A percentile compares a stretch with the other conserved stretches of the same genome.
Conservation (phyloP, 441 rosid species). For the Isatis lusitanica region DNA sequence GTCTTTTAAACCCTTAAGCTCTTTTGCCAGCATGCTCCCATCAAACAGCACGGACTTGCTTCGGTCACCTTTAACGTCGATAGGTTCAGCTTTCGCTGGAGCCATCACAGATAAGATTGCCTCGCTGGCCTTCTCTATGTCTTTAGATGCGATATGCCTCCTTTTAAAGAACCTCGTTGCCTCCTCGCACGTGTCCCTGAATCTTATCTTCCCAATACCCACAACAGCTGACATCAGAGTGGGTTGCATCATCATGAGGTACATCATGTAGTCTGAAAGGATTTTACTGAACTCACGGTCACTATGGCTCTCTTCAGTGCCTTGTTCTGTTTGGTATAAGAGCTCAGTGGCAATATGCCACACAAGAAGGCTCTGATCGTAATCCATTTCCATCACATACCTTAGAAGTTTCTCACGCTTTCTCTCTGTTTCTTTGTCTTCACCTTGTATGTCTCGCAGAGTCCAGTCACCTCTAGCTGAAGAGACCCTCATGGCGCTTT, state of each 20-base stretch:
- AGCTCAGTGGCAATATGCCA: constrained; percentile 76
- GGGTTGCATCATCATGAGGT: constrained; percentile 55
- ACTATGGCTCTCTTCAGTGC: not conserved
- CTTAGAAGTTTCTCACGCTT: constrained; percentile 30
- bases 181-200: constrained; percentile 59
- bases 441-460: constrained; percentile 36
- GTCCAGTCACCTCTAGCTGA: constrained; percentile 59
- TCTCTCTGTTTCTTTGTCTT: not conserved
- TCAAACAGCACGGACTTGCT: constrained; percentile 67
- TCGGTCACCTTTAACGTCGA: constrained; percentile 51
- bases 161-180: constrained; percentile 44
- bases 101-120: constrained; percentile 33
- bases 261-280: constrained; percentile 62
- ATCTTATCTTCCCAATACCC: constrained; percentile 57
- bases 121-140: constrained; percentile 17
- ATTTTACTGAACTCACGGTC: constrained; percentile 42
- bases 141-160: not conserved
- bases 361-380: constrained; percentile 60
- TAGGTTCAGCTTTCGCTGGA: constrained; percentile 43
- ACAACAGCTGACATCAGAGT: constrained; percentile 55
- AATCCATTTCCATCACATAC: constrained; percentile 44
- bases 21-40: constrained; percentile 48
- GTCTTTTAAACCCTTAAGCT: constrained; percentile 26
- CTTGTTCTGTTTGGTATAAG: constrained; percentile 32
- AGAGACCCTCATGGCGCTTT: constrained; percentile 45